Evolutionary conservation across 2,329 filamentous ascomycete genomes (phyloP).

Genomic region (Fusarium annulatum): DNA sequence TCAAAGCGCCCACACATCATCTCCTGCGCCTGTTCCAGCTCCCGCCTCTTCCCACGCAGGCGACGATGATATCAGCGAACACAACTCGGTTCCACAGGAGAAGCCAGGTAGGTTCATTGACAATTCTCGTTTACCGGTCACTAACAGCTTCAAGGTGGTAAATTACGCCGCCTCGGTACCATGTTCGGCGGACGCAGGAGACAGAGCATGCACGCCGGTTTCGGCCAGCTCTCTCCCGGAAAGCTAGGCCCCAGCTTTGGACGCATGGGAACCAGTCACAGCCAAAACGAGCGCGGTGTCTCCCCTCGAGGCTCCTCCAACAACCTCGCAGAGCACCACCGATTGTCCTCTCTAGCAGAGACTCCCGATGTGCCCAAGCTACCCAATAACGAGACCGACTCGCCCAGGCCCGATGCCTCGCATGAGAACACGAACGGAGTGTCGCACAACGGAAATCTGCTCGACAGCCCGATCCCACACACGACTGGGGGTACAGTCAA

Average conservation of each 20-base stretch:
- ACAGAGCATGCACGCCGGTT: slow-evolving; percentile 74
- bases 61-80: slow-evolving; percentile 56
- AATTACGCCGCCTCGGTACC: slow-evolving; percentile 73
- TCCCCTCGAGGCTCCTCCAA: slow-evolving; percentile 70
- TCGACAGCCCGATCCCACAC: slow-evolving; percentile 46
- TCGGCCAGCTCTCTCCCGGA: slow-evolving; percentile 65
- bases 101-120: slow-evolving; percentile 50
- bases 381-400: slow-evolving; percentile 44
- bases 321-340: slow-evolving; percentile 66
- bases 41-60: slow-evolving; percentile 28
- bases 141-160: slow-evolving; percentile 59
- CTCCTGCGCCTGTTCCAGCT: slow-evolving; percentile 21
- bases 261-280: slow-evolving; percentile 72
- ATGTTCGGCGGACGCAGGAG: slow-evolving; percentile 72
- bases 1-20: slow-evolving; percentile 16
- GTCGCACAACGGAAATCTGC: slow-evolving; percentile 45
- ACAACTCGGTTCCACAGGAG: slow-evolving; percentile 50
- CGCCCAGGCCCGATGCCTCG: slow-evolving; percentile 35
- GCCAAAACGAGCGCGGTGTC: slow-evolving; percentile 54
- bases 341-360: slow-evolving; percentile 69
- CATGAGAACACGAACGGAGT: slow-evolving; percentile 61
- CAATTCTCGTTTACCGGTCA: not conserved
- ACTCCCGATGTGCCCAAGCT: slow-evolving; percentile 57
- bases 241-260: slow-evolving; percentile 68
- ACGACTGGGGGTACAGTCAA: slow-evolving; percentile 57